A percentile compares a stretch with the other conserved stretches of the same genome.
Conservation (phyloP, 2,329 filamentous ascomycete genomes). For the Thelonectria olida region DNA sequence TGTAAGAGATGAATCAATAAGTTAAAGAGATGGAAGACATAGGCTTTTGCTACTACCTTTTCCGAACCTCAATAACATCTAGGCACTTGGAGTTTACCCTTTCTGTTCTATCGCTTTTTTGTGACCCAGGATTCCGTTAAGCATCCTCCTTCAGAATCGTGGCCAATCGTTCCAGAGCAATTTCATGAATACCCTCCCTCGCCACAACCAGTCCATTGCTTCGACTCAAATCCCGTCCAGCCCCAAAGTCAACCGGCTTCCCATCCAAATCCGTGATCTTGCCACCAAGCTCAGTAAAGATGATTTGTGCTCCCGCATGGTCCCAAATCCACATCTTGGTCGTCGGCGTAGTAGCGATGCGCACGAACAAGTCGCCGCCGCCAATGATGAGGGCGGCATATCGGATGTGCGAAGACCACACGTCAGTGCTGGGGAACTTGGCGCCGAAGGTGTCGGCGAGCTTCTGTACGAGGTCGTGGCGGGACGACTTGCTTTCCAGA, state of each 20-base stretch:
- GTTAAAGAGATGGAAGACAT: background rate
- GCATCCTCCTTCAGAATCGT: constrained; percentile 33
- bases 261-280: constrained; percentile 60
- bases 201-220: constrained; percentile 55
- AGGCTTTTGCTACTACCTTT: background rate
- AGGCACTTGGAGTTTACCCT: too few species aligned
- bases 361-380: constrained; percentile 47
- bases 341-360: constrained; percentile 37
- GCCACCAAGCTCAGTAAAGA: constrained; percentile 65
- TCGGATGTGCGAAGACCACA: constrained; percentile 52
- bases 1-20: constrained; percentile 62
- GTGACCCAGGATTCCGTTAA: background rate
- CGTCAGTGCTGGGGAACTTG: constrained; percentile 47
- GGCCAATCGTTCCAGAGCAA: constrained; percentile 47
- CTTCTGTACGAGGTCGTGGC: constrained; percentile 43
- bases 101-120: too few species aligned
- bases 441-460: constrained; percentile 44
- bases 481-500: constrained; percentile 41
- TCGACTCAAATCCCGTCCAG: constrained; percentile 44
- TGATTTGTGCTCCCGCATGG: constrained; percentile 66
- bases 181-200: constrained; percentile 51
- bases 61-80: background rate
- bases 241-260: constrained; percentile 46
- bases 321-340: constrained; percentile 55
- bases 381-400: constrained; percentile 50